Evolutionary conservation across 768 basidiomycete genomes (phyloP).

Genomic region (Kwoniella sp.): DNA sequence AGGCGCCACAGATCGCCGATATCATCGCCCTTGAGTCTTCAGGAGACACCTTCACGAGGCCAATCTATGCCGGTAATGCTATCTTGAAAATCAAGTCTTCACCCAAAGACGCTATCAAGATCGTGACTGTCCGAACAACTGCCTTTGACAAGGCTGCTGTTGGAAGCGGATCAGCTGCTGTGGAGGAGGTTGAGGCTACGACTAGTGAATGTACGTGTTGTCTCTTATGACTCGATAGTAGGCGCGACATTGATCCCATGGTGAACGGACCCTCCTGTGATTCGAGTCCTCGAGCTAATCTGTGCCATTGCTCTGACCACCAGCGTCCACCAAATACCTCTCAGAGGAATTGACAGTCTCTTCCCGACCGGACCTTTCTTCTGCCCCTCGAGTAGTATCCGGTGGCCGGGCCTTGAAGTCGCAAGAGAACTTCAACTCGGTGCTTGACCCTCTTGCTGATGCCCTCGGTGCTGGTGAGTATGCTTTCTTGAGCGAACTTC

Average conservation of each 20-base stretch:
- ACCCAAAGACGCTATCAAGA: conserved; percentile 76
- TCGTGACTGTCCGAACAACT: conserved; percentile 91
- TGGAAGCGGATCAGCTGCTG: conserved; percentile 60
- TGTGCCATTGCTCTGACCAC: no score
- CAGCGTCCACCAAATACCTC: conserved; percentile 57
- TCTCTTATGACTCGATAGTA: no score
- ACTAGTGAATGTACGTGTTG: conserved; percentile 57
- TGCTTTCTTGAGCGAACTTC: no score
- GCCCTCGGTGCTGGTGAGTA: conserved; percentile 70
- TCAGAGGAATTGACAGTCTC: conserved; percentile 74
- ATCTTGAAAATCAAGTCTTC: conserved; percentile 82
- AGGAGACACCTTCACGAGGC: conserved; percentile 79
- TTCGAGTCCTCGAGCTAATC: background rate
- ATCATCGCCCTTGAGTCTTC: conserved; percentile 73
- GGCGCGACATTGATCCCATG: no score
- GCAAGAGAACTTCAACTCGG: conserved; percentile 83
- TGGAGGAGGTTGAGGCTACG: conserved; percentile 63
- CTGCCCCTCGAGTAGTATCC: conserved; percentile 84
- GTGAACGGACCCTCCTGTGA: no score
- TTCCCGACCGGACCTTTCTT: conserved; percentile 86
- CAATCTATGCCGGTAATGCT: conserved; percentile 97
- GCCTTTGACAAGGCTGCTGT: conserved; percentile 73
- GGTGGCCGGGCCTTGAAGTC: conserved; percentile 94
- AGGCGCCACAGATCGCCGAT: conserved; percentile 67
- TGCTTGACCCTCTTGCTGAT: conserved; percentile 89